Conservation (phyloP, 2,329 filamentous ascomycete genomes). For the Pseudofabraea citricarpa region DNA sequence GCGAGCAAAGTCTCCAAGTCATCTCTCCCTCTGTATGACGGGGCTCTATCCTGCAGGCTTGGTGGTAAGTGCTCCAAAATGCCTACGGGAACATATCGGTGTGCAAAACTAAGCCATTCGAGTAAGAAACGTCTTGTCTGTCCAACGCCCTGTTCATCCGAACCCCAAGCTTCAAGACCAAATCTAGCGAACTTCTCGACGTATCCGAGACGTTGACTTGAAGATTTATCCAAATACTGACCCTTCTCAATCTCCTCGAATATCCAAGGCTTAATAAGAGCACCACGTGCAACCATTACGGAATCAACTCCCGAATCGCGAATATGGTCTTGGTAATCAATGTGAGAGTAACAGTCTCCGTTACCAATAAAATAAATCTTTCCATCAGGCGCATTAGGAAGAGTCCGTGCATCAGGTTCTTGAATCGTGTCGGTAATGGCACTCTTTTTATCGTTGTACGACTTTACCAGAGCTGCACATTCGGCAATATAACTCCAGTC, state of each 20-base stretch:
- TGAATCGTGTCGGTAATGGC: conserved; percentile 67
- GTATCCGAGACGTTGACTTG: conserved; percentile 77
- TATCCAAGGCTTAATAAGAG: conserved; percentile 95
- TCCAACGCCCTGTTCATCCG: conserved; percentile 88
- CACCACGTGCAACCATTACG: conserved; percentile 97
- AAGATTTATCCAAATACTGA: conserved; percentile 94
- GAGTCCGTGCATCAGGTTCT: conserved; percentile 71
- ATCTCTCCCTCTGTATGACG: conserved; percentile 75
- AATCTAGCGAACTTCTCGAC: conserved; percentile 87
- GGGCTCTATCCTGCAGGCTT: conserved; percentile 82
- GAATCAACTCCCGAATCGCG: conserved; percentile 76
- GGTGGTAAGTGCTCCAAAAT: conserved; percentile 85
- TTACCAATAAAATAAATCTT: conserved; percentile 92
- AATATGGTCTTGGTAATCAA: conserved; percentile 78
- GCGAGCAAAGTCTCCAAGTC: conserved; percentile 92
- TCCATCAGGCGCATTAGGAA: conserved; percentile 59
- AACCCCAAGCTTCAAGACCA: conserved; percentile 91
- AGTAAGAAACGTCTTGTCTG: conserved; percentile 88
- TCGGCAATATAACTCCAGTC: conserved; percentile 95
- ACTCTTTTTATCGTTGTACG: conserved; percentile 66
- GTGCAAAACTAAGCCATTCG: conserved; percentile 92
- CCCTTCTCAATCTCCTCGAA: conserved; percentile 92
- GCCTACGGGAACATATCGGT: conserved; percentile 87
- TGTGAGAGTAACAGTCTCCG: conserved; percentile 91
- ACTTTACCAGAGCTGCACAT: conserved; percentile 78